These are phyloP conservation scores for Kwoniella sp. DNA, from an alignment of 768 basidiomycete species.

Conservation along the genomic window DNA sequence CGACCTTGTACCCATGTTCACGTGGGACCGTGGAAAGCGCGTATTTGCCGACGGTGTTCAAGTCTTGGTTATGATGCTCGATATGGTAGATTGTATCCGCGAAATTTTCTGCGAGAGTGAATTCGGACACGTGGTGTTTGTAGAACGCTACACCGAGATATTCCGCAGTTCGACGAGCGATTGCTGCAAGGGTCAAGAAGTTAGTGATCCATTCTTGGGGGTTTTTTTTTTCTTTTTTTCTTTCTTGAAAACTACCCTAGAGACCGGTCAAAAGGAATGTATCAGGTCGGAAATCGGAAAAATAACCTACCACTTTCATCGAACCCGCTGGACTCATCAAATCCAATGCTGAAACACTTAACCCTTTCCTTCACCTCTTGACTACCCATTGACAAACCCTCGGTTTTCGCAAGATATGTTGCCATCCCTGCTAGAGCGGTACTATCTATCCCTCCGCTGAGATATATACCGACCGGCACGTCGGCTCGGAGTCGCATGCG, in stretches of 20 bases:
- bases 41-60: constrained; percentile 49
- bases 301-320: constrained; percentile 18
- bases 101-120: constrained; percentile 37
- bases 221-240: too few species aligned
- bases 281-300: background rate
- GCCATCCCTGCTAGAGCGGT: constrained; percentile 47
- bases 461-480: constrained; percentile 50
- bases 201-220: too few species aligned
- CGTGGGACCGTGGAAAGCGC: constrained; percentile 39
- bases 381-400: constrained; percentile 37
- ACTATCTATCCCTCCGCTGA: constrained; percentile 50
- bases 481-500: constrained; percentile 43
- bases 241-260: too few species aligned
- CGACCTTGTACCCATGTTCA: constrained; percentile 47
- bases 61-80: constrained; percentile 46
- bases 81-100: constrained; percentile 45
- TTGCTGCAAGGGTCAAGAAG: too few species aligned
- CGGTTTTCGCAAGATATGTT: constrained; percentile 31
- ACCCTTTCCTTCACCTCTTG: constrained; percentile 23
- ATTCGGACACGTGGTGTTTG: constrained; percentile 35
- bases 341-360: constrained; percentile 42
- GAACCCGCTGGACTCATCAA: constrained; percentile 32
- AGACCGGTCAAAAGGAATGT: too few species aligned
- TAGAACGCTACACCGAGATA: constrained; percentile 41
- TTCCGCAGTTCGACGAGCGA: constrained; percentile 44